Percentiles rank a stretch among this genome's conserved stretches.
Evolutionary conservation across 2,329 filamentous ascomycete species (phyloP).

Genomic region (Diplodia scrobiculata): DNA sequence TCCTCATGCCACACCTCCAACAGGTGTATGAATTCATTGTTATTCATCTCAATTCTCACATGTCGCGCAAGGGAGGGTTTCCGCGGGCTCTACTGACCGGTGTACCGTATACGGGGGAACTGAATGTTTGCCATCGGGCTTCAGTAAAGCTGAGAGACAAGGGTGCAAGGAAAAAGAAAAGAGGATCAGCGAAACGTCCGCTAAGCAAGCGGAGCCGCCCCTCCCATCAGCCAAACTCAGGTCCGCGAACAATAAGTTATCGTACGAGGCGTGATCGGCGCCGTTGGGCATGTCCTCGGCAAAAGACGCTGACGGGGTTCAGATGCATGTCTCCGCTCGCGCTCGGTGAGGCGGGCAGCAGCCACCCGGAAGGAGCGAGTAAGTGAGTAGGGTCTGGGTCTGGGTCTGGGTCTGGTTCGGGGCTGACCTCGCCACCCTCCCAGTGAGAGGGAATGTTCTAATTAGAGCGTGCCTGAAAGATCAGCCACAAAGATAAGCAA

Average conservation of each 20-base stretch:
- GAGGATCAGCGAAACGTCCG: background rate
- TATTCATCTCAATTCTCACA: too few species aligned
- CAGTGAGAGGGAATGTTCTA: background rate
- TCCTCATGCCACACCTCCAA: too few species aligned
- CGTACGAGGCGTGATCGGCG: background rate
- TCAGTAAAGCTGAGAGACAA: background rate
- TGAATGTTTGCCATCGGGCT: background rate
- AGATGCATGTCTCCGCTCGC: background rate
- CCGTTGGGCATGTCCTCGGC: background rate
- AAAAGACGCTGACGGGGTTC: background rate
- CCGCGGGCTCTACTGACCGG: background rate
- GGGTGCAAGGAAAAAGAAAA: background rate
- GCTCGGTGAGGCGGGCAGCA: background rate
- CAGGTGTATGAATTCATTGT: too few species aligned
- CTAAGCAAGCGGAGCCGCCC: background rate
- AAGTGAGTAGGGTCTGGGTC: background rate
- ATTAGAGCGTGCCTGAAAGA: background rate
- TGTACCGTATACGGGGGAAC: background rate
- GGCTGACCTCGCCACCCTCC: background rate
- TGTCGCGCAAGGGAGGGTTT: background rate
- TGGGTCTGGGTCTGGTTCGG: background rate
- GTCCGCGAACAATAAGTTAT: background rate
- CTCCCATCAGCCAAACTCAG: background rate
- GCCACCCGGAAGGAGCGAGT: background rate
- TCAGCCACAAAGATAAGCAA: constrained; percentile 1